A percentile compares a stretch with the other conserved stretches of the same genome.
Conservation (phyloP, 1,139 yeast species). For the Kodamaea arcana region DNA sequence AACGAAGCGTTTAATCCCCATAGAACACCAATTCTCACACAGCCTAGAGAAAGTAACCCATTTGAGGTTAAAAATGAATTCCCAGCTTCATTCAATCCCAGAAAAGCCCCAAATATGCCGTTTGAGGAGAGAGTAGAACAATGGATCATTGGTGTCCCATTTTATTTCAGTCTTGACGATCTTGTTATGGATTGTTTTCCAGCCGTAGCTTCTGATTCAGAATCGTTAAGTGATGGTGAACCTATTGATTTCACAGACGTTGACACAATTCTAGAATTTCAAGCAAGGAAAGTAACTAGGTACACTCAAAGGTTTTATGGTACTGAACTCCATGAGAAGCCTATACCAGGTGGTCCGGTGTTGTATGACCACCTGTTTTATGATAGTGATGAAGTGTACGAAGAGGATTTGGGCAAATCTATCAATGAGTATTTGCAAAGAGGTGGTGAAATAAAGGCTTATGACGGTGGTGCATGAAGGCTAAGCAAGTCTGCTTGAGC, state of each 20-base stretch:
- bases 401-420: too few species aligned
- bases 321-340: too few species aligned
- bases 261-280: conserved; percentile 47
- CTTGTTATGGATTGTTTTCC: conserved; percentile 40
- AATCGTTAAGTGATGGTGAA: background rate
- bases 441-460: too few species aligned
- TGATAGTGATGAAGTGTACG: too few species aligned
- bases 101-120: conserved; percentile 55
- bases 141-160: conserved; percentile 60
- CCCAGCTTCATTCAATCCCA: conserved; percentile 41
- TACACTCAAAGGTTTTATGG: conserved; percentile 39
- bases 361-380: too few species aligned
- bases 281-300: conserved; percentile 48
- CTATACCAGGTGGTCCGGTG: too few species aligned
- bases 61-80: background rate
- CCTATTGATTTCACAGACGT: conserved; percentile 19
- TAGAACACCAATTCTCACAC: too few species aligned
- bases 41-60: too few species aligned
- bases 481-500: too few species aligned
- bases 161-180: conserved; percentile 19
- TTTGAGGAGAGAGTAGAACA: conserved; percentile 55
- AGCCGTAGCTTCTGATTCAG: conserved; percentile 20
- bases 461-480: too few species aligned
- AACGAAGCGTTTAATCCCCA: too few species aligned
- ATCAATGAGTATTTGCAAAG: too few species aligned